Evolutionary conservation across 768 basidiomycete genomes (phyloP).

Genomic region (Suillus subluteus): DNA sequence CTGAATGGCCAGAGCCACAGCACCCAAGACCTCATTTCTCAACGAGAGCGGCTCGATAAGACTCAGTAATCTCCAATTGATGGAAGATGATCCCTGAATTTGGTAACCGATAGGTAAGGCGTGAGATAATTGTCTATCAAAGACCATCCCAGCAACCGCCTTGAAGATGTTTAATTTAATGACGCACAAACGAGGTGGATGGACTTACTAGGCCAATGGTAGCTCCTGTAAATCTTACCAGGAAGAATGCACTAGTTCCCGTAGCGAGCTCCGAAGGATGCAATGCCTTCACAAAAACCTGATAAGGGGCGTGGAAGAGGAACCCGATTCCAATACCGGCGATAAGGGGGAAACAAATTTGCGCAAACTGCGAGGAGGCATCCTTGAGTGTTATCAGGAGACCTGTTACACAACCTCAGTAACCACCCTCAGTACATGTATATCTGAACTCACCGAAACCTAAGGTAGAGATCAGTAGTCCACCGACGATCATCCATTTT

Average conservation of each 20-base stretch:
- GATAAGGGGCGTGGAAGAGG: slow-evolving; percentile 86
- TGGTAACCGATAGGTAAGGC: slow-evolving; percentile 53
- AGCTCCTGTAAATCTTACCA: slow-evolving; percentile 86
- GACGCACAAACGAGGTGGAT: slow-evolving; percentile 7
- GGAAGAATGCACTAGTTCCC: slow-evolving; percentile 85
- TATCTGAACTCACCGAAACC: slow-evolving; percentile 66
- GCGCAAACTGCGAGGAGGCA: slow-evolving; percentile 44
- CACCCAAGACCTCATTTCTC: slow-evolving; percentile 49
- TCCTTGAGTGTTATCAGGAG: slow-evolving; percentile 68
- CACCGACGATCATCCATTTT: slow-evolving; percentile 63
- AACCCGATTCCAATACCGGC: slow-evolving; percentile 81
- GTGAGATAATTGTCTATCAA: slow-evolving; percentile 54
- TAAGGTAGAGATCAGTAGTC: slow-evolving; percentile 64
- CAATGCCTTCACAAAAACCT: slow-evolving; percentile 71
- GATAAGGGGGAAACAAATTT: slow-evolving; percentile 66
- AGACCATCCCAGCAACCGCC: slow-evolving; percentile 79
- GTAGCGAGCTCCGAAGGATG: slow-evolving; percentile 70
- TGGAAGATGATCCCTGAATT: slow-evolving; percentile 46
- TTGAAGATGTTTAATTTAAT: slow-evolving; percentile 30
- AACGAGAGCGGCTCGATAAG: slow-evolving; percentile 49
- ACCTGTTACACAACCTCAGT: slow-evolving; percentile 46
- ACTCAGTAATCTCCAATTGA: slow-evolving; percentile 57
- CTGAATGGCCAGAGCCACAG: slow-evolving; percentile 65
- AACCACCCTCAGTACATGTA: background rate
- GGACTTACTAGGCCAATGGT: slow-evolving; percentile 74